Base-by-base conservation (phyloP, 2,329 filamentous ascomycete genomes). In the Sclerotinia spermophila region DNA sequence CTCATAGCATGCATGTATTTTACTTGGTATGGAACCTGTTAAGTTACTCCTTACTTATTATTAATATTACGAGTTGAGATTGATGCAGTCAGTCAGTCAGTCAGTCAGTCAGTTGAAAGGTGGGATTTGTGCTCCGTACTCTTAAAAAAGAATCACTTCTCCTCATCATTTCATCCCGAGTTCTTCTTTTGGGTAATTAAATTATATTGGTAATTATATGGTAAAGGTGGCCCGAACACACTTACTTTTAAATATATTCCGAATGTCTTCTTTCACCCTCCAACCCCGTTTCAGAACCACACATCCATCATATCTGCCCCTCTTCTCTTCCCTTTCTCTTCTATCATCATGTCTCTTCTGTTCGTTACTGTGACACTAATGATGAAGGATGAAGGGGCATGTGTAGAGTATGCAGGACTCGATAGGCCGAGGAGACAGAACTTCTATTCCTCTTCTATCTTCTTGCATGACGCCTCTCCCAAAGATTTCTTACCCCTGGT, bases 401-500 rank as follows among this genome's bases (percentile, higher is more conserved):
- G 33, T 53, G 45, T 27, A 66, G 24, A 53, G 15, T 3, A 30
- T 30, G 33, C 30, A 40, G 21, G 33, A 30, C 33, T 66, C 33
- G 33, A 66, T 66, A 66, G 62, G 45, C 45, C 13, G 15, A 27
- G 21, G 27, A 30, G 27, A 15, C 45, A 53, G 30, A 51, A 27
- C n/a, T 15, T 38, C 62, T 24, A 30, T 40, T 67, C 64, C 64
- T 33, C 30, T 67, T 55, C 48, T 24, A 67, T 67, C 48, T 35
- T 55, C 48, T 17, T 67, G 64, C 64, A 67, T 55, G 17, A 55
- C 40, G 38, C 60, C 40, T 62, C 17, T 45, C 30, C 60, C 40
- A 48, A 55, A 64, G 61, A 51, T 64, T 30, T 38, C 61, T 38
- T n/a, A 17, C 61, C 61, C 61, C 44, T 64, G 61, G 61, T 51